Percentiles rank a stretch among this genome's conserved stretches.
Evolutionary conservation across 2,329 filamentous ascomycete species (phyloP).

Genomic region (Aspergillus persii): DNA sequence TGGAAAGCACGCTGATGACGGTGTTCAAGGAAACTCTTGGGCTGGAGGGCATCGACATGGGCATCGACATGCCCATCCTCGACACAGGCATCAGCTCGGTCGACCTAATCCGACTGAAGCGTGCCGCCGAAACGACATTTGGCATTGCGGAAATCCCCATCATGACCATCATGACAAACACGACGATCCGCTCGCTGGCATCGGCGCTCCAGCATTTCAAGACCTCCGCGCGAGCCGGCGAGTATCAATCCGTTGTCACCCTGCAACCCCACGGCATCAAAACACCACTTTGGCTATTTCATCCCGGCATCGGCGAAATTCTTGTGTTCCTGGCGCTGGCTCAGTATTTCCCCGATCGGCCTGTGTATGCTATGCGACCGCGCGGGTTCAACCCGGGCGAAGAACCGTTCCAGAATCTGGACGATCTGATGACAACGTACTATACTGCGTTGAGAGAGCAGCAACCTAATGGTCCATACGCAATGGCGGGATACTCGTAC

Average conservation of each 20-base stretch:
- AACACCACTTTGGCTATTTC: conserved; percentile 34
- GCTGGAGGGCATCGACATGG: conserved; percentile 5
- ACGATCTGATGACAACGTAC: conserved; percentile 44
- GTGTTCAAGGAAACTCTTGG: conserved; percentile 8
- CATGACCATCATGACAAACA: conserved; percentile 15
- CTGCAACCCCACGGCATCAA: conserved; percentile 25
- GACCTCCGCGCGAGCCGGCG: conserved; percentile 5
- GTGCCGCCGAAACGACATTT: conserved; percentile 30
- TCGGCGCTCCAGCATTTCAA: conserved; percentile 18
- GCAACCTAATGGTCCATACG: conserved; percentile 53
- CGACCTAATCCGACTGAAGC: conserved; percentile 42
- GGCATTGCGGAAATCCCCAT: conserved; percentile 36
- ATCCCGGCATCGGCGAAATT: conserved; percentile 40
- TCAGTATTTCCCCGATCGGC: conserved; percentile 11
- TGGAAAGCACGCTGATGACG: conserved; percentile 6
- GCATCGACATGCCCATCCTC: conserved; percentile 19
- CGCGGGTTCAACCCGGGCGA: conserved; percentile 28
- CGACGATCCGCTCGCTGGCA: conserved; percentile 27
- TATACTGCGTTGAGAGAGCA: conserved; percentile 35
- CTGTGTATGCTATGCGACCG: conserved; percentile 10
- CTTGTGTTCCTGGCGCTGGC: conserved; percentile 37
- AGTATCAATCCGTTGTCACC: conserved; percentile 32
- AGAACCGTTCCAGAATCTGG: conserved; percentile 35
- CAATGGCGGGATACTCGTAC: conserved; percentile 53
- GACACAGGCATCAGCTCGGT: conserved; percentile 35